Conservation (phyloP, 1,284 basidiomycete genomes). For the Singerocomus rubriflavus region DNA sequence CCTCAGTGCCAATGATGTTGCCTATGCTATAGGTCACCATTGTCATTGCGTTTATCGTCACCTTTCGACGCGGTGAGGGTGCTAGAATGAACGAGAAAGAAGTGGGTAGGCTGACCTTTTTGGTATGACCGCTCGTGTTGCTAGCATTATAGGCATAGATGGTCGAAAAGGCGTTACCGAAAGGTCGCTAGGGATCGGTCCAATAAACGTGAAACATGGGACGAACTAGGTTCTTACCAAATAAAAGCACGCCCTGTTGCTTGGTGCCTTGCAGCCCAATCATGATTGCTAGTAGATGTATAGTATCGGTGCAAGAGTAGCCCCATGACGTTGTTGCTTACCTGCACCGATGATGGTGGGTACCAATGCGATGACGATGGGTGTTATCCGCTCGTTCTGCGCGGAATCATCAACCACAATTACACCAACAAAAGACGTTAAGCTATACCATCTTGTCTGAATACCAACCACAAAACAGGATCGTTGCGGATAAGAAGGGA, state of each 20-base stretch:
- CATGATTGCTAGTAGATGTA: constrained; percentile 43
- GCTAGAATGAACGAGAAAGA: too few species aligned
- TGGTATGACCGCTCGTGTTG: constrained; percentile 63
- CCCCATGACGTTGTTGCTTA: constrained; percentile 18
- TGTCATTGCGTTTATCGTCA: constrained; percentile 60
- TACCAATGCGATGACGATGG: constrained; percentile 57
- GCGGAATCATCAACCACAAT: background rate
- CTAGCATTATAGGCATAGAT: constrained; percentile 66
- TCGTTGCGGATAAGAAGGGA: constrained; percentile 45
- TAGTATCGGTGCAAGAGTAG: background rate
- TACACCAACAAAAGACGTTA: background rate
- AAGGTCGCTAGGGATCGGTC: constrained; percentile 37
- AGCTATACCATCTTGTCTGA: constrained; percentile 54
- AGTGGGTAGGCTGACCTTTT: constrained; percentile 43
- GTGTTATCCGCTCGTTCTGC: constrained; percentile 60
- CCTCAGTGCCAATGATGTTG: constrained; percentile 61
- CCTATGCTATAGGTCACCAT: constrained; percentile 54
- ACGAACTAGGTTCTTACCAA: constrained; percentile 41
- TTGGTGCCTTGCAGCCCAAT: constrained; percentile 52
- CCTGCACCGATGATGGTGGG: constrained; percentile 61
- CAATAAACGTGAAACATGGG: background rate
- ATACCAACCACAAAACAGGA: constrained; percentile 58
- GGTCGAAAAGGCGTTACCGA: constrained; percentile 54
- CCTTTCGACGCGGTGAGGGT: constrained; percentile 1
- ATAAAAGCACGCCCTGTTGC: constrained; percentile 52